Evolutionary conservation across 768 basidiomycete genomes (phyloP).

Genomic region (Amanita fuliginea): DNA sequence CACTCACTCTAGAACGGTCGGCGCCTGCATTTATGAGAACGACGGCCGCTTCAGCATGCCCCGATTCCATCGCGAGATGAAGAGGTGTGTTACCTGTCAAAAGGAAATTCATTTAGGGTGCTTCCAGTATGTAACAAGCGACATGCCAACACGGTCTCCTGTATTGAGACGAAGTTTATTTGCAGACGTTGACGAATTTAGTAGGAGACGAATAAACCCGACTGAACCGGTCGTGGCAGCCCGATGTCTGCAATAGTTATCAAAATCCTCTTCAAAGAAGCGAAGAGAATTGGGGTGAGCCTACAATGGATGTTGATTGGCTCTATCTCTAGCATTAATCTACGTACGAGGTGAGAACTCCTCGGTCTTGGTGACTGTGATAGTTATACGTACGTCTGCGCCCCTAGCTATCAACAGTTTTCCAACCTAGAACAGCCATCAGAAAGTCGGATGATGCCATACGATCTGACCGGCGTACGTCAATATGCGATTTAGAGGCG

Average conservation of each 20-base stretch:
- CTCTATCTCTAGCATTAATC: constrained; percentile 92
- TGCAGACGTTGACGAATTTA: constrained; percentile 69
- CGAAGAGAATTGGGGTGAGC: constrained; percentile 19
- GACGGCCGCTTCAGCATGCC: constrained; percentile 85
- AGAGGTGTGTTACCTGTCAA: constrained; percentile 83
- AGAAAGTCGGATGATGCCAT: constrained; percentile 15
- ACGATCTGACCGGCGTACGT: constrained; percentile 36
- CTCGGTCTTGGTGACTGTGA: constrained; percentile 19
- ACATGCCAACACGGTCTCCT: constrained; percentile 61
- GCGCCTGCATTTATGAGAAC: constrained; percentile 91
- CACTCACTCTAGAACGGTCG: constrained; percentile 75
- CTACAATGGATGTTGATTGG: constrained; percentile 85
- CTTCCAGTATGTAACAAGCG: constrained; percentile 11
- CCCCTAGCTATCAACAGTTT: constrained; percentile 76
- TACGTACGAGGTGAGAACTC: constrained; percentile 29
- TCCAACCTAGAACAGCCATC: constrained; percentile 57
- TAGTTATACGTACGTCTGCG: constrained; percentile 67
- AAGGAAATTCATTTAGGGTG: neutral
- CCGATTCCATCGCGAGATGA: constrained; percentile 96
- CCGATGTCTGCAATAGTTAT: constrained; percentile 55
- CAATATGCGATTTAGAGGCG: constrained; percentile 82
- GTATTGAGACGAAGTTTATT: constrained; percentile 81
- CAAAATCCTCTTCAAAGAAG: constrained; percentile 10
- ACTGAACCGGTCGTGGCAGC: constrained; percentile 93
- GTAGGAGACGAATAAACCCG: constrained; percentile 78